These are phyloP conservation scores for Termitomyces sp. DNA, from an alignment of 768 basidiomycete genomes.

Conservation along the genomic window DNA sequence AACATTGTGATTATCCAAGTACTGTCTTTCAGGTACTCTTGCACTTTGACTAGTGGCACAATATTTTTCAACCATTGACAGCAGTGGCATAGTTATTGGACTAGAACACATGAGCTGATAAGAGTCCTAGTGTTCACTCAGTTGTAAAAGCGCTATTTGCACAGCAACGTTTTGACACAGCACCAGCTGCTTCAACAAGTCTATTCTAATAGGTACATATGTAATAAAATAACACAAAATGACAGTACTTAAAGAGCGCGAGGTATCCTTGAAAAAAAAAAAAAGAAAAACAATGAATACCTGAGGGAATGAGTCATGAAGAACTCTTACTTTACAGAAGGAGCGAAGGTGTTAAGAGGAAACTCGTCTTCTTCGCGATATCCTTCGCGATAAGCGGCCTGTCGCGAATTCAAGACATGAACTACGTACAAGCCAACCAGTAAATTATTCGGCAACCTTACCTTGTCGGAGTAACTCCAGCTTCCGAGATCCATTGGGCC, in stretches of 20 bases:
- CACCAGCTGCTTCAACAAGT: neutral
- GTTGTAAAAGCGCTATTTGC: no score
- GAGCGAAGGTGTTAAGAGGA: slow-evolving; percentile 17
- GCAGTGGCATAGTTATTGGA: no score
- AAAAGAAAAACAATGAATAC: neutral
- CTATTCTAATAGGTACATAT: slow-evolving; percentile 2
- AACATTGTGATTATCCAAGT: no score
- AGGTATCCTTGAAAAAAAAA: neutral
- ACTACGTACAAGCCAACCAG: neutral
- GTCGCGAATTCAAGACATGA: neutral
- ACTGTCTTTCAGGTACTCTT: no score
- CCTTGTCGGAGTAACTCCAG: slow-evolving; percentile 28
- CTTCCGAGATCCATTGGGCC: slow-evolving; percentile 26
- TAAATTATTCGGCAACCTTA: neutral
- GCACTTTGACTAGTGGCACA: no score
- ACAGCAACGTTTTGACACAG: no score
- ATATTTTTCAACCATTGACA: no score
- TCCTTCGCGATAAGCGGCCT: slow-evolving; percentile 7
- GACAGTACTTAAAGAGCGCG: neutral
- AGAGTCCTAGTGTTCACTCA: no score
- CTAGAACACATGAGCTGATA: no score
- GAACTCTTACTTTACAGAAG: slow-evolving; percentile 10
- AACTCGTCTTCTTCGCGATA: slow-evolving; percentile 13
- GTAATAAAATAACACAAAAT: neutral
- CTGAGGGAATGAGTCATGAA: neutral